Evolutionary conservation across 768 basidiomycete species (phyloP), one percentile per base, ranked within the genome.

Genomic region (Rhizopogon roseolus): DNA sequence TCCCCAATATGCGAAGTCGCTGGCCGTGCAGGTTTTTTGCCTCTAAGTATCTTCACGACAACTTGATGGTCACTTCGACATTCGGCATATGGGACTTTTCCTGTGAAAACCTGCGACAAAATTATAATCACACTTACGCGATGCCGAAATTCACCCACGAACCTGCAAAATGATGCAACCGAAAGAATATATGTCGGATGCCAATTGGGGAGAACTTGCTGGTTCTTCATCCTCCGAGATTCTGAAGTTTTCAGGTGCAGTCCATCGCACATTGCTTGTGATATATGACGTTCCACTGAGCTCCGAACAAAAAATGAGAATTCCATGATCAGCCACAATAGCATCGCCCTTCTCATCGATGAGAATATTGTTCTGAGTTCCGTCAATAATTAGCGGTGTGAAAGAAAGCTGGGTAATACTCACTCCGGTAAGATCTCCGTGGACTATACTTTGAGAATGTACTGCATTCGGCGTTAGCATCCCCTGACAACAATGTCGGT

Each of bases 271-370:
- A 22, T 32, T 40, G 10, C 5, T 40, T n/a, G 50, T 50, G 25
- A 41, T 10, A n/a, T 50, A 50, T 14, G 50, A 50, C 61, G 67
- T 2, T n/a, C 65, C 61, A 40, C 66, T 62, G 53, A 71, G 62
- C 52, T 74, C 71, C 14, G 61, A 61, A 14, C 70, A 60, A 46
- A 76, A 67, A 29, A 57, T 72, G 17, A 73, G 76, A 5, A 77
- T 60, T 3, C 76, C 77, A 54, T 76, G 76, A 50, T 77, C 77
- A 54, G 70, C 71, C 16, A 78, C 57, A 14, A 67, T 66, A 6
- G 70, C 74, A 17, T 66, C 66, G 25, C 68, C 66, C 14, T 72
- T 56, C 54, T 71, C 68, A 51, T 73, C 70, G 41, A 78, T 70
- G 19, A 77, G 67, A 25, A 49, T 41, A 29, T 54, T 54, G 6